Percentiles rank a stretch among this genome's conserved stretches.
These are phyloP conservation scores for Cicer bijugum DNA, from an alignment of 306 rosid species.

Conservation along the genomic window DNA sequence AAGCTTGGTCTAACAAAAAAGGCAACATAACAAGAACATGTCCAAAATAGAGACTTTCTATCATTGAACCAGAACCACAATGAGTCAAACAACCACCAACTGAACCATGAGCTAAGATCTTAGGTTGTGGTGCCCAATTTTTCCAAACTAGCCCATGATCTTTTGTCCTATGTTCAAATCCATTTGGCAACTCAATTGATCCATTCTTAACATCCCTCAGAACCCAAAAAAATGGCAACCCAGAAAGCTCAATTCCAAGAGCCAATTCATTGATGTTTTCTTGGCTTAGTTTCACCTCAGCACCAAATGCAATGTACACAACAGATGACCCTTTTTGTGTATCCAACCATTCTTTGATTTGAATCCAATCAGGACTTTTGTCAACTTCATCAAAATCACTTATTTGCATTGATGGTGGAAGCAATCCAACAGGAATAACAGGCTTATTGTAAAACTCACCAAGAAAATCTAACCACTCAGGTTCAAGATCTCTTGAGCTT, in stretches of 20 bases:
- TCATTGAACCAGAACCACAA: conserved; percentile 59
- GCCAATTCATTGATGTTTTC: conserved; percentile 47
- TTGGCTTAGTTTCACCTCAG: conserved; percentile 61
- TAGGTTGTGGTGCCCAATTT: conserved; percentile 63
- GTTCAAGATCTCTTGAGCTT: conserved; percentile 50
- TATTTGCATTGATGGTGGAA: conserved; percentile 42
- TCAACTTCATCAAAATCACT: conserved; percentile 29
- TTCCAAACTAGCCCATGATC: conserved; percentile 55
- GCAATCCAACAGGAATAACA: conserved; percentile 49
- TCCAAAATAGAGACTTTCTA: conserved; percentile 54
- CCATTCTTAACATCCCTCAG: conserved; percentile 42
- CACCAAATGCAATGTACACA: conserved; percentile 66
- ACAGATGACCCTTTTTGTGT: conserved; percentile 47
- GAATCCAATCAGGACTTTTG: conserved; percentile 45
- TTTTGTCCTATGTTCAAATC: conserved; percentile 56
- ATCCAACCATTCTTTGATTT: conserved; percentile 48
- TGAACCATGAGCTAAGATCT: conserved; percentile 58
- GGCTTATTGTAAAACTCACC: conserved; percentile 48
- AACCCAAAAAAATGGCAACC: conserved; percentile 68
- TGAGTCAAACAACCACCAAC: conserved; percentile 63
- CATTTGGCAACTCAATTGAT: conserved; percentile 51
- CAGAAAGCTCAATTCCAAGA: conserved; percentile 57
- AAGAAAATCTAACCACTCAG: conserved; percentile 47
- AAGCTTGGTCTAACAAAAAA: conserved; percentile 47
- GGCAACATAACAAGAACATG: conserved; percentile 55